Evolutionary conservation across 2,329 filamentous ascomycete species (phyloP).

Genomic region (Xylaria sp.): DNA sequence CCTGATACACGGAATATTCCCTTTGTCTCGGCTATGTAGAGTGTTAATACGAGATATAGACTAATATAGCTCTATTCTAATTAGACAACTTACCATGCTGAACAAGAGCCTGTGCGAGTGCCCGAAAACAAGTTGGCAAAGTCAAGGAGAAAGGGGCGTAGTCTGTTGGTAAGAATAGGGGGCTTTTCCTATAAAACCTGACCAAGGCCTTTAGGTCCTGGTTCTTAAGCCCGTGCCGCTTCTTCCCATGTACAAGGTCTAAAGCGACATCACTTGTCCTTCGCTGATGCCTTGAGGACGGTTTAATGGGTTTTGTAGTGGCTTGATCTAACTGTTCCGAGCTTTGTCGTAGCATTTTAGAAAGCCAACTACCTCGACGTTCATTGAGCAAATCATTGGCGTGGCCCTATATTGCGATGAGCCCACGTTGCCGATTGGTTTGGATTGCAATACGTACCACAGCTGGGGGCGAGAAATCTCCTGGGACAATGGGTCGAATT

Average conservation of each 20-base stretch:
- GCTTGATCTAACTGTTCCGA: conserved; percentile 45
- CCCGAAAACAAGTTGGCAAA: conserved; percentile 73
- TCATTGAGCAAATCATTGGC: background rate
- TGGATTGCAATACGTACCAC: conserved; percentile 38
- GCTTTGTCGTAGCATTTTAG: conserved; percentile 50
- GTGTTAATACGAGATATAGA: conserved; percentile 34
- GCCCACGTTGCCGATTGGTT: background rate
- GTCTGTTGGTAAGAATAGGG: conserved; percentile 68
- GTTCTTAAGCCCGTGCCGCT: conserved; percentile 58
- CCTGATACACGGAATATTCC: conserved; percentile 73
- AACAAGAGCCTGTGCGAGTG: conserved; percentile 71
- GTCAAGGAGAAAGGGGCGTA: conserved; percentile 66
- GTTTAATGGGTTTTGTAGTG: conserved; percentile 43
- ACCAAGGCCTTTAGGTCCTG: conserved; percentile 68
- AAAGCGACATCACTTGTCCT: conserved; percentile 67
- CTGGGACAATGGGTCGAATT: conserved; percentile 52
- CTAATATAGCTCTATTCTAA: background rate
- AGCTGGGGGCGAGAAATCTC: conserved; percentile 40
- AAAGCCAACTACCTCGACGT: conserved; percentile 52
- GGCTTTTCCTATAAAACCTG: conserved; percentile 69
- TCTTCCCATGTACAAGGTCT: conserved; percentile 55
- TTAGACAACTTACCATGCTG: conserved; percentile 61
- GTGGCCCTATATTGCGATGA: conserved; percentile 14
- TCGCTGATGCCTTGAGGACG: conserved; percentile 55
- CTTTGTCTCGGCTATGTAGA: conserved; percentile 54